phyloP scores from a whole-genome alignment of 2,329 filamentous ascomycete species.

The Cladophialophora immunda region DNA sequence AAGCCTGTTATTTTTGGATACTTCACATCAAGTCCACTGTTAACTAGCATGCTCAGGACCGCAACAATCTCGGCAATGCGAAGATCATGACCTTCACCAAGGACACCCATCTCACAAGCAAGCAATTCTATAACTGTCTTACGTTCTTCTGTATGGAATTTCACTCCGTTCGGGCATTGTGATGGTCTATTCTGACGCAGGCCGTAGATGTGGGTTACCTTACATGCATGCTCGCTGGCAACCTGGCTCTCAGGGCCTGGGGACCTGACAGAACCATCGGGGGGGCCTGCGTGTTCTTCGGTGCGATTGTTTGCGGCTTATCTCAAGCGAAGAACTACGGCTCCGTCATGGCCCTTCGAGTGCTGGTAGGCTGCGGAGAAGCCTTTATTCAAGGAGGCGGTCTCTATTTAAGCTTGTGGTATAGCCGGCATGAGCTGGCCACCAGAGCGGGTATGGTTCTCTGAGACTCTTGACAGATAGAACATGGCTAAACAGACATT shows the following conservation, averaged over 20 bases:
- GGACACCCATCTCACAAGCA: not conserved
- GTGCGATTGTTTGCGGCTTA: conserved; percentile 9
- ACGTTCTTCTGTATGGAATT: no score
- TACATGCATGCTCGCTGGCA: no score
- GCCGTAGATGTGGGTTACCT: no score
- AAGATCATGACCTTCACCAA: not conserved
- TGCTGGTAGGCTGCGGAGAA: conserved; percentile 2
- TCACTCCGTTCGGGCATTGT: no score
- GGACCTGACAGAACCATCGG: not conserved
- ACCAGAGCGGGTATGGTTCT: conserved; percentile 6
- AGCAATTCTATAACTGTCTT: not conserved
- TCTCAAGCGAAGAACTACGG: conserved; percentile 9
- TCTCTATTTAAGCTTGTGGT: conserved; percentile 17
- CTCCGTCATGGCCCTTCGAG: not conserved
- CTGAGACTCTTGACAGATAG: not conserved
- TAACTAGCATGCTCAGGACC: conserved; percentile 1
- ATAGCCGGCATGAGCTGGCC: conserved; percentile 3
- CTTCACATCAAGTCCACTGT: not conserved
- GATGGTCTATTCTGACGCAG: no score
- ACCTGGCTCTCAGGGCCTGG: no score
- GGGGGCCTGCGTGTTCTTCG: conserved; percentile 4
- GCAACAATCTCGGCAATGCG: conserved; percentile 1
- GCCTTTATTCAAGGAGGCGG: conserved; percentile 1
- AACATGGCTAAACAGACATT: not conserved
- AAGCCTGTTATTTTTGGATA: not conserved